Percentiles rank a stretch among this genome's conserved stretches.
Conservation (phyloP, 106 monocot genomes). For the Chionographis japonica region DNA sequence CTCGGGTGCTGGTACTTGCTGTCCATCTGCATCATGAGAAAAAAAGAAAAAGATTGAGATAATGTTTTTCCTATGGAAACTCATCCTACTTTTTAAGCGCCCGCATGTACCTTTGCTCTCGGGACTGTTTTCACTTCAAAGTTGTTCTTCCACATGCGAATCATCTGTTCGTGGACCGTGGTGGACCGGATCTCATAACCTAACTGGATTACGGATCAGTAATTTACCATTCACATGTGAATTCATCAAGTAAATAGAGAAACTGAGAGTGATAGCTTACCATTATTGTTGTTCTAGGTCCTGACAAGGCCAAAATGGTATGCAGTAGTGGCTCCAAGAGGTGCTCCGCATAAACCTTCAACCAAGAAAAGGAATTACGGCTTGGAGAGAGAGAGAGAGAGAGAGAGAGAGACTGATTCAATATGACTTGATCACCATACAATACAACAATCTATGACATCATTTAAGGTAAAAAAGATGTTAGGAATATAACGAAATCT, state of each 20-base stretch:
- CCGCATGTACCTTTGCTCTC: slow-evolving; percentile 58
- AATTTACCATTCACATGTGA: neutral
- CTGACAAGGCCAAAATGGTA: slow-evolving; percentile 82
- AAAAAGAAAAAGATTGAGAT: neutral
- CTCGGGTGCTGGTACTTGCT: slow-evolving; percentile 74
- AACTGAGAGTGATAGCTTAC: slow-evolving; percentile 24
- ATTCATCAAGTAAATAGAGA: neutral
- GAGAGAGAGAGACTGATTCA: neutral
- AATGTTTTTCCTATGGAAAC: too few species aligned
- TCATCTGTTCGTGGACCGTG: slow-evolving; percentile 84
- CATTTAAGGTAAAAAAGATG: too few species aligned
- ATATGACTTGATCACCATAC: neutral
- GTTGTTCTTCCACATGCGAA: slow-evolving; percentile 65
- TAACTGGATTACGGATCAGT: slow-evolving; percentile 36
- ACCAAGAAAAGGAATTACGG: slow-evolving; percentile 5
- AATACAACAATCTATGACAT: too few species aligned
- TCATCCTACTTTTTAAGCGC: too few species aligned
- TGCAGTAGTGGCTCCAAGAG: slow-evolving; percentile 79
- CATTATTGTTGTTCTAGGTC: slow-evolving; percentile 78
- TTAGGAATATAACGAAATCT: too few species aligned
- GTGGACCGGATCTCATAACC: slow-evolving; percentile 95
- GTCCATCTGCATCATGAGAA: slow-evolving; percentile 68
- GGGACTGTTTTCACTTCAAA: slow-evolving; percentile 74
- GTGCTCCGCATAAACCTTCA: slow-evolving; percentile 89
- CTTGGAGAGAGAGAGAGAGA: neutral